Percentiles rank a stretch among this genome's conserved stretches.
These are phyloP conservation scores for Amoebophrya sp. DNA, from an alignment of 169 alveolate species.

Conservation along the genomic window DNA sequence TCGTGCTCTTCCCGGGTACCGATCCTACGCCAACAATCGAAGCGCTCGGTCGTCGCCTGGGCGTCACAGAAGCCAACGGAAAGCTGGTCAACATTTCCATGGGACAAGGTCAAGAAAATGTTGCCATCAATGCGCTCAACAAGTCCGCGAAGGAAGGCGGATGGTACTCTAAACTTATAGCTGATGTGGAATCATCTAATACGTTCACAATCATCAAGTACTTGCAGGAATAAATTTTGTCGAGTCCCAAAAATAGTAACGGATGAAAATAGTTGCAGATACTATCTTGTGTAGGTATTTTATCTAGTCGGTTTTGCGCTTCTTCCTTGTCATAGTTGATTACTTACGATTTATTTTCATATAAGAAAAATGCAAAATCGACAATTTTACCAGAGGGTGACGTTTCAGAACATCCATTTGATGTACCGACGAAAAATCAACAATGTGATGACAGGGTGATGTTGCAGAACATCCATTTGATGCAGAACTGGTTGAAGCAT, in stretches of 20 bases:
- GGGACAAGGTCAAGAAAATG: conserved; percentile 96
- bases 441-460: conserved; percentile 65
- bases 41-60: conserved; percentile 49
- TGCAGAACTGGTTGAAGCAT: conserved; percentile 86
- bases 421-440: too few species aligned
- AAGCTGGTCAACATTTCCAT: conserved; percentile 87
- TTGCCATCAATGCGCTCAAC: conserved; percentile 84
- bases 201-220: background rate
- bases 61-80: conserved; percentile 68
- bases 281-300: too few species aligned
- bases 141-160: conserved; percentile 85
- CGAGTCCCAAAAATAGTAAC: too few species aligned
- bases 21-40: conserved; percentile 87
- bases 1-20: conserved; percentile 87
- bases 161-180: conserved; percentile 55
- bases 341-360: too few species aligned
- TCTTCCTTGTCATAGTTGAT: too few species aligned
- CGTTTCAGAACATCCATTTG: conserved; percentile 88
- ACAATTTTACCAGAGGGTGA: conserved; percentile 62
- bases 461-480: conserved; percentile 88
- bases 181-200: background rate
- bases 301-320: too few species aligned
- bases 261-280: too few species aligned
- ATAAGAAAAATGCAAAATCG: too few species aligned
- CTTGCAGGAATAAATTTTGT: too few species aligned